These are phyloP conservation scores for Geoglossum glabrum DNA, from an alignment of 495 filamentous ascomycete species.

Conservation along the genomic window DNA sequence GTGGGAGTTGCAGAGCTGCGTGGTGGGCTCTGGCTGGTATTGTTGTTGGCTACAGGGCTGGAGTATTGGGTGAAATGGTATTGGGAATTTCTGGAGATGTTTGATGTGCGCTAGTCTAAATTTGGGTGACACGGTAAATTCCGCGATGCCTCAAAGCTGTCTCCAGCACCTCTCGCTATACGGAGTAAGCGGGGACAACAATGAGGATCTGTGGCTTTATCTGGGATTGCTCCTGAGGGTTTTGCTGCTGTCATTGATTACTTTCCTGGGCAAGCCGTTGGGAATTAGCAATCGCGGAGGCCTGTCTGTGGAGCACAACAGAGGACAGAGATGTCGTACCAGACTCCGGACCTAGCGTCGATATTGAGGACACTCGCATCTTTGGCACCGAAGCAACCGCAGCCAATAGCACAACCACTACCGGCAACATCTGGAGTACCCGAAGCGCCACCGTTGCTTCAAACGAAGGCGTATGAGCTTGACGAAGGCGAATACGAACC, in stretches of 20 bases:
- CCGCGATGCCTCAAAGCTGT: background rate
- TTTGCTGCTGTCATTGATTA: background rate
- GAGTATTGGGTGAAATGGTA: background rate
- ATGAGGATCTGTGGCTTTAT: too few species aligned
- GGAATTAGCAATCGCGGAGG: background rate
- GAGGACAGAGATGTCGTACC: conserved; percentile 21
- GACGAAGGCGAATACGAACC: conserved; percentile 15
- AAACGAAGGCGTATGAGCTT: background rate
- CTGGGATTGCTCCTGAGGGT: too few species aligned
- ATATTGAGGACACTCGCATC: conserved; percentile 24
- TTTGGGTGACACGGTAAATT: conserved; percentile 7
- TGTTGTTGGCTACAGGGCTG: background rate
- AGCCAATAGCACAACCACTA: conserved; percentile 19
- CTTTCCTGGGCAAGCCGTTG: background rate
- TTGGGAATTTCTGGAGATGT: background rate
- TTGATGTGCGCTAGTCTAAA: background rate
- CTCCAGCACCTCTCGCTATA: background rate
- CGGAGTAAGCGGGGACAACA: too few species aligned
- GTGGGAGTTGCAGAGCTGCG: too few species aligned
- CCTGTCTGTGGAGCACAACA: background rate
- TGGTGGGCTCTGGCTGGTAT: too few species aligned
- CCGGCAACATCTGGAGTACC: background rate
- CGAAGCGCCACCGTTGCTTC: background rate
- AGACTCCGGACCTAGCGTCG: conserved; percentile 28
- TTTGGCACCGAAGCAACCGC: conserved; percentile 11